A percentile compares a stretch with the other conserved stretches of the same genome.
These are phyloP conservation scores for Fusarium sp. DNA, from an alignment of 2,329 filamentous ascomycete species.

Conservation along the genomic window DNA sequence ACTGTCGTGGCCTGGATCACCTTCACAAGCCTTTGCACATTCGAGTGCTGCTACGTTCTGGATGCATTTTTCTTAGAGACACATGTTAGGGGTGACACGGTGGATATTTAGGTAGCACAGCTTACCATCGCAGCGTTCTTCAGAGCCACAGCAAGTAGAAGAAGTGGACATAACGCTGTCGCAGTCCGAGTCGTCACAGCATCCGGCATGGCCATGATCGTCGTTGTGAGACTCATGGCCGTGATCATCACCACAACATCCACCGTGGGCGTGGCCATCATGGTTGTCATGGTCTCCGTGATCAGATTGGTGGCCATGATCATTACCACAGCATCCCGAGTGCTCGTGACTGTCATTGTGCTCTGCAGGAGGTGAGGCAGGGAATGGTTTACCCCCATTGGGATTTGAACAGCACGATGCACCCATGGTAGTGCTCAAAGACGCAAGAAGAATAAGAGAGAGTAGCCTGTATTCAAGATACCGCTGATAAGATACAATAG, in stretches of 20 bases:
- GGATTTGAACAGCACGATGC: neutral
- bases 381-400: neutral
- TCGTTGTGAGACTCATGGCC: neutral
- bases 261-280: neutral
- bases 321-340: neutral
- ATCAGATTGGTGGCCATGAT: neutral
- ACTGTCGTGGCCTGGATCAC: conserved; percentile 20
- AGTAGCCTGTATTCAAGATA: neutral
- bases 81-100: neutral
- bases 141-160: neutral
- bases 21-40: conserved; percentile 20
- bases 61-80: conserved; percentile 25
- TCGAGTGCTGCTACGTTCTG: conserved; percentile 17
- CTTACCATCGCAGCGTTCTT: neutral
- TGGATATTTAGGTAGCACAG: neutral
- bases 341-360: neutral
- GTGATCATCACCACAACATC: neutral
- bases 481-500: neutral
- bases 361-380: neutral
- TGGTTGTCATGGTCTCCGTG: neutral
- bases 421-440: neutral
- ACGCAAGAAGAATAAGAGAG: neutral
- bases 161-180: neutral
- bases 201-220: neutral
- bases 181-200: neutral